Conservation (phyloP, 2,329 filamentous ascomycete species). For the Arthrobotrys megalospora region DNA sequence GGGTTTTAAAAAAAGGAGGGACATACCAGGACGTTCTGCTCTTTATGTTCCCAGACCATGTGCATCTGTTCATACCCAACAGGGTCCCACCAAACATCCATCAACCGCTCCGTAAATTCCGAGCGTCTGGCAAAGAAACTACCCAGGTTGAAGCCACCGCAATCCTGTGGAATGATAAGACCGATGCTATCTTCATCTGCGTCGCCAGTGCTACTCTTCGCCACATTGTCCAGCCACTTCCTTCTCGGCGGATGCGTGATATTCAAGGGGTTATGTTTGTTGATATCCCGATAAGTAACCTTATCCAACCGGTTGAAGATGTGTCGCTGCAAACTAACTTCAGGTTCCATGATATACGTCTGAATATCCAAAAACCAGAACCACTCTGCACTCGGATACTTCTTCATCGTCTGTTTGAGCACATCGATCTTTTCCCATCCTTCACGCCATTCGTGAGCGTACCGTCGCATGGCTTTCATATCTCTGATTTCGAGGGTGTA, state of each 20-base stretch:
- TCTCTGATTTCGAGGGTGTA: conserved; percentile 97
- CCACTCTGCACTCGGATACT: conserved; percentile 97
- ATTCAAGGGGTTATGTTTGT: conserved; percentile 94
- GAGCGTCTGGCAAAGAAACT: conserved; percentile 92
- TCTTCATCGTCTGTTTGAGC: conserved; percentile 86
- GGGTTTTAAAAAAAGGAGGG: not conserved
- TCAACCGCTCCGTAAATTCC: conserved; percentile 88
- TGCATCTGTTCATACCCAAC: conserved; percentile 98
- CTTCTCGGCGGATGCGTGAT: conserved; percentile 79
- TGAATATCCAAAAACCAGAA: conserved; percentile 99
- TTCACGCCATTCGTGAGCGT: conserved; percentile 98
- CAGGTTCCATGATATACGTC: conserved; percentile 97
- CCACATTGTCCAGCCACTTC: conserved; percentile 80
- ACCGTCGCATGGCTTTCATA: conserved; percentile 98
- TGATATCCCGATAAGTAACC: conserved; percentile 93
- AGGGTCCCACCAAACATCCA: conserved; percentile 99
- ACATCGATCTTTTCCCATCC: conserved; percentile 98
- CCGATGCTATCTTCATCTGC: conserved; percentile 84
- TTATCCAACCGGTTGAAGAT: conserved; percentile 85
- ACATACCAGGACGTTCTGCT: conserved; percentile 84
- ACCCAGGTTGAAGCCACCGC: conserved; percentile 93
- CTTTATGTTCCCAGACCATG: conserved; percentile 99
- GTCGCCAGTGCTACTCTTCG: conserved; percentile 82
- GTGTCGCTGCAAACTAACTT: conserved; percentile 88
- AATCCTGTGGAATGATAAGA: conserved; percentile 91